Evolutionary conservation across 2,329 filamentous ascomycete genomes (phyloP), one percentile per base, ranked within the genome.

Genomic region (Bimuria novae-zelandiae): DNA sequence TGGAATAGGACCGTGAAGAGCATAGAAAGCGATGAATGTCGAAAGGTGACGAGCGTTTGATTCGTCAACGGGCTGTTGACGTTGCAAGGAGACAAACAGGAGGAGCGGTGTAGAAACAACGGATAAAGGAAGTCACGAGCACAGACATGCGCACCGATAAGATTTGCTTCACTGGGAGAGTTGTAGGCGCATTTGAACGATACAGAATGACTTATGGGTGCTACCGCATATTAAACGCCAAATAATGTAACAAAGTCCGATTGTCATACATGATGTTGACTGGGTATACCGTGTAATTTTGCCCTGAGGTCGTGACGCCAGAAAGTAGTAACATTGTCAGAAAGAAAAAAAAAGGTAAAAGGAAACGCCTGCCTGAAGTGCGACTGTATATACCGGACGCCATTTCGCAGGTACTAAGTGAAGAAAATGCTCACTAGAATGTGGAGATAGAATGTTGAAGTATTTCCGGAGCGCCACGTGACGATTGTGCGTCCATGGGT

Each of bases 211-310:
- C 16, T 23, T 27, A 27, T 27, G 5, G 25, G 10, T 27, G 25
- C 25, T 10, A 10, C 25, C 6, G 10, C 25, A 27, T 6, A 27
- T n/a, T n/a, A 32, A 40, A 32, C 41, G 21, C 41, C 33, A 4
- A 39, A 14, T 42, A 33, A 49, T 42, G n/a, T 17, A 33, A 49
- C 14, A 50, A n/a, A 32, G 22, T 44, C 17, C 39, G 16, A 19
- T 47, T 29, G 44, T 21, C 44, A 47, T 47, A 37, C 32, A 39
- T 47, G 44, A 47, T 47, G 44, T 19, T 51, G 32, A 51, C 40
- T 44, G 48, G 48, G 48, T 51, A 51, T 51, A 51, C 48, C 48
- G 29, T 23, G 33, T 47, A 27, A 32, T 47, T 49, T 51, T 44
- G 48, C 23, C 30, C 30, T 21, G 16, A 29, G 3, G 33, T n/a